Base-by-base conservation (phyloP, 345 rosid genomes). In the Eucalyptus microcorys region DNA sequence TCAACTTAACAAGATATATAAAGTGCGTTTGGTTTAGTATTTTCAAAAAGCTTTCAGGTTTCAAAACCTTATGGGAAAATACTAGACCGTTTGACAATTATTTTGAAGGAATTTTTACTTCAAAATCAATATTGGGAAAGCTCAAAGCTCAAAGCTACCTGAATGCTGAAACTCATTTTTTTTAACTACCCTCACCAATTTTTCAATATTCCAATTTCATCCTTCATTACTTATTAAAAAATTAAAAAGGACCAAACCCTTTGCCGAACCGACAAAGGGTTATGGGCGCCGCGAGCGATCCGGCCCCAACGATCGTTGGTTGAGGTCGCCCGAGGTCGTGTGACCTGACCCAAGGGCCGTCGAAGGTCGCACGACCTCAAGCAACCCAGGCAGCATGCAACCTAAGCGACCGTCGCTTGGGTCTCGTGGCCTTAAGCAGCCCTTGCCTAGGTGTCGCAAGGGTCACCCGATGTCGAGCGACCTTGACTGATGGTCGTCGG, bases 301-400 rank as follows among this genome's bases (percentile, higher is more conserved):
- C 5, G 0, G 1, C 52, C 19, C 0, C 1, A 0, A 0, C 1
- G 1, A 0, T 0, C 0, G 3, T 49, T 0, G 7, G 0, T 49
- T 49, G 19, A 15, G 52, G 52, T 49, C 0, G 3, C 52, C 17
- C 5, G 0, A 49, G 52, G 3, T 49, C 1, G 0, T 49, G 52
- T 0, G 7, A 49, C 52, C 52, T 0, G n/a, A 15, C 3, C 3
- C 3, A 49, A 49, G 19, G 19, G 52, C 7, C 0, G 0, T 0
- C 0, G 0, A 0, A 49, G 19, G 19, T 49, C 1, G 7, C 52
- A 49, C 0, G 7, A 49, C 52, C 52, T 49, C 1, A 7, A 0
- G 19, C 1, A 1, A 49, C 52, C 52, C 0, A 49, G 7, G 19
- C 0, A 15, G 1, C 52, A 49, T 49, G 52, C 1, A 15, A 49